These are phyloP conservation scores for Aphanomyces euteiches DNA, from an alignment of 352 stramenopile genomes.

Conservation along the genomic window DNA sequence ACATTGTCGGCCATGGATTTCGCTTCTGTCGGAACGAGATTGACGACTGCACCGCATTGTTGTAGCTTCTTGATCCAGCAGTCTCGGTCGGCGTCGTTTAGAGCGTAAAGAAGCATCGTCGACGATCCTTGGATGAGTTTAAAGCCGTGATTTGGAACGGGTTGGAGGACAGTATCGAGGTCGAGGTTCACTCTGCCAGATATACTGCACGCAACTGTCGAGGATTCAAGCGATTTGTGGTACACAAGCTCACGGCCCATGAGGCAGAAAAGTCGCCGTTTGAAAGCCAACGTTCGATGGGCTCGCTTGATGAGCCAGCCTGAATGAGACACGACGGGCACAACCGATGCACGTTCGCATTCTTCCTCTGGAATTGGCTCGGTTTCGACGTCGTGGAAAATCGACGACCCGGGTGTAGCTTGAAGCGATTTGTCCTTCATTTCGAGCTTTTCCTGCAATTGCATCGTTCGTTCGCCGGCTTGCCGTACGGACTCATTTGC, in stretches of 20 bases:
- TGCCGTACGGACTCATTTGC: conserved; percentile 32
- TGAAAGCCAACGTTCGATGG: conserved; percentile 75
- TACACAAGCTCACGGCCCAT: conserved; percentile 83
- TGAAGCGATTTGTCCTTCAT: conserved; percentile 4
- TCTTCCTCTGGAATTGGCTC: conserved; percentile 34
- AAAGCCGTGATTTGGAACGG: conserved; percentile 70
- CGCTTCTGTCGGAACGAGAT: conserved; percentile 50
- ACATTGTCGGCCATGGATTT: conserved; percentile 55
- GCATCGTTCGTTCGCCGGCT: conserved; percentile 19
- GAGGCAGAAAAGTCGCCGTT: conserved; percentile 82
- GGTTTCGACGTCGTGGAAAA: conserved; percentile 51
- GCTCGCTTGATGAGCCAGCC: conserved; percentile 85
- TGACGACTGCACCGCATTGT: conserved; percentile 66
- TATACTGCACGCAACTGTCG: conserved; percentile 45
- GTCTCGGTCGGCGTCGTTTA: conserved; percentile 70
- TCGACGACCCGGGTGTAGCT: neutral
- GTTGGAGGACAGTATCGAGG: conserved; percentile 60
- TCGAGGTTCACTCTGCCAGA: conserved; percentile 67
- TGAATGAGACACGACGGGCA: conserved; percentile 71
- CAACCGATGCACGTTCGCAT: conserved; percentile 51
- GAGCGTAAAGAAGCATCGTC: conserved; percentile 74
- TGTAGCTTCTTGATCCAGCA: conserved; percentile 79
- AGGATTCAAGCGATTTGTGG: conserved; percentile 71
- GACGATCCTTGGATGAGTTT: conserved; percentile 67
- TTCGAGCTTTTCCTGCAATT: conserved; percentile 22